phyloP scores from a whole-genome alignment of 768 basidiomycete genomes.

The Rhizopogon vesiculosus region DNA sequence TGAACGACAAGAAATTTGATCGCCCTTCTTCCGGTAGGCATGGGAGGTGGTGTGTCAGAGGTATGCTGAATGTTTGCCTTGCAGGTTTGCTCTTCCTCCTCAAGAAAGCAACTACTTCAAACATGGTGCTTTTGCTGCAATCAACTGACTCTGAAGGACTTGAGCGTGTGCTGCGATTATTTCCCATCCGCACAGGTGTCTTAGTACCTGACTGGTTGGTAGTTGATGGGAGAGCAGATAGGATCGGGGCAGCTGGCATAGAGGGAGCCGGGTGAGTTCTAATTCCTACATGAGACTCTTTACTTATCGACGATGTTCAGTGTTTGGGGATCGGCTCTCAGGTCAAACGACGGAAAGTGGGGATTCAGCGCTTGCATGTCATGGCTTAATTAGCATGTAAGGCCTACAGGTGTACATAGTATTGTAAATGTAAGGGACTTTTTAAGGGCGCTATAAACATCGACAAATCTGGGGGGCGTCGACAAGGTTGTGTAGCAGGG shows the following conservation, averaged over 20 bases:
- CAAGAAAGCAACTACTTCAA: conserved; percentile 11
- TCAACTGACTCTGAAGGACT: conserved; percentile 53
- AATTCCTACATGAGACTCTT: not conserved
- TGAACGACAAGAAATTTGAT: conserved; percentile 11
- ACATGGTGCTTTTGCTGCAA: conserved; percentile 51
- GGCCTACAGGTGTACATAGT: conserved; percentile 27
- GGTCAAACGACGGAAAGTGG: conserved; percentile 30
- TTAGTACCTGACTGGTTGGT: conserved; percentile 76
- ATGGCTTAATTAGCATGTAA: conserved; percentile 40
- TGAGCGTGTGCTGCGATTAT: conserved; percentile 66
- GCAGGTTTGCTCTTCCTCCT: conserved; percentile 46
- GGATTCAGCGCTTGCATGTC: conserved; percentile 43
- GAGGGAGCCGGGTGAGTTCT: conserved; percentile 67
- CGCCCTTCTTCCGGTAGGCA: conserved; percentile 17
- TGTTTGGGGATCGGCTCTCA: conserved; percentile 22
- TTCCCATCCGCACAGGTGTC: conserved; percentile 82
- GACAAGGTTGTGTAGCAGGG: conserved; percentile 3
- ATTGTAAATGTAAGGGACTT: conserved; percentile 23
- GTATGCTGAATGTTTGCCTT: conserved; percentile 9
- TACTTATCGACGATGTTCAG: conserved; percentile 16
- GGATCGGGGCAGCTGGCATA: conserved; percentile 66
- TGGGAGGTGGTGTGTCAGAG: not conserved
- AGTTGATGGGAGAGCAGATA: conserved; percentile 46
- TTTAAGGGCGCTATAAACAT: conserved; percentile 6
- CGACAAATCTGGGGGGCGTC: not conserved